A percentile compares a stretch with the other conserved stretches of the same genome.
phyloP scores from a whole-genome alignment of 2,329 filamentous ascomycete genomes.

The Botryotinia convoluta region DNA sequence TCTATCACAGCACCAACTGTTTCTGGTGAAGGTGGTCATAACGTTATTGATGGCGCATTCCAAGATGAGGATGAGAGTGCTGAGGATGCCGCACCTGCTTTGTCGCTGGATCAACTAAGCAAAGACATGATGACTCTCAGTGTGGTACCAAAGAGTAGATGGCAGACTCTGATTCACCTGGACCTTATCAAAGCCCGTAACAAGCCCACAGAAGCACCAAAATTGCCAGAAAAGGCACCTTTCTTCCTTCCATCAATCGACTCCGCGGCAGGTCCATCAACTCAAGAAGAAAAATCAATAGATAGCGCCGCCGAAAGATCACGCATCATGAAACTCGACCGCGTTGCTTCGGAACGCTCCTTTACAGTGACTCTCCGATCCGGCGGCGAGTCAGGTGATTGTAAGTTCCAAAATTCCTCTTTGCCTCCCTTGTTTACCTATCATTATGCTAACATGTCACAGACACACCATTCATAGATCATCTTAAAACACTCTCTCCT shows the following conservation, averaged over 20 bases:
- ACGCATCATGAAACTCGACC: slow-evolving; percentile 67
- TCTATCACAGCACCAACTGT: slow-evolving; percentile 67
- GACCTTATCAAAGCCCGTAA: slow-evolving; percentile 89
- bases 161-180: slow-evolving; percentile 91
- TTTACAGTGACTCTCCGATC: slow-evolving; percentile 57
- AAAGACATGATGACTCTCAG: slow-evolving; percentile 83
- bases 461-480: slow-evolving; percentile 68
- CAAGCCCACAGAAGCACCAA: slow-evolving; percentile 88
- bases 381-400: slow-evolving; percentile 56
- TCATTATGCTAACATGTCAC: slow-evolving; percentile 24
- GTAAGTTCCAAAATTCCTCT: slow-evolving; percentile 45
- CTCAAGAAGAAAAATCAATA: slow-evolving; percentile 31
- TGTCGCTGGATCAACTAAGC: slow-evolving; percentile 72
- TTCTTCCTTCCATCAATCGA: slow-evolving; percentile 83
- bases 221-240: slow-evolving; percentile 88
- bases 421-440: not conserved
- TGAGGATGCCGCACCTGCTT: slow-evolving; percentile 54
- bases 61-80: slow-evolving; percentile 52
- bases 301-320: slow-evolving; percentile 52
- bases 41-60: slow-evolving; percentile 73
- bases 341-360: slow-evolving; percentile 53
- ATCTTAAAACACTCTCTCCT: slow-evolving; percentile 78
- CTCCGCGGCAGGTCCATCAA: slow-evolving; percentile 25
- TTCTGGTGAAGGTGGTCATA: slow-evolving; percentile 78
- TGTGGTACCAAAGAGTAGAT: slow-evolving; percentile 82